Evolutionary conservation across 1,139 yeast genomes (phyloP), one percentile per base, ranked within the genome.

Genomic region (Insectozyma bohioensis): DNA sequence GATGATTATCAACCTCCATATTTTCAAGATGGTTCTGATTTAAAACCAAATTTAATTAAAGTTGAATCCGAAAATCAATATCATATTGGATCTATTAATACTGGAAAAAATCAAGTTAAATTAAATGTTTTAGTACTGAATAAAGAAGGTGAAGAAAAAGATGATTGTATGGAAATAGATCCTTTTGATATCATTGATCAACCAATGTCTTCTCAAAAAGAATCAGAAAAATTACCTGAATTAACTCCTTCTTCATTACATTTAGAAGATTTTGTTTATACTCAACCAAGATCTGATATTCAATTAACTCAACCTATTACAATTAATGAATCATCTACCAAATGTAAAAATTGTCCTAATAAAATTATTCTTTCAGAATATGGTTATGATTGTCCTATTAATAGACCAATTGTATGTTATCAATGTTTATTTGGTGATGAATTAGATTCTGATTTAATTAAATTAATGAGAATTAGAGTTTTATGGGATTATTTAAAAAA

Each of bases 1-100:
- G 32, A 37, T 1, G 52, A 58, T 21, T 75, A 69, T 41, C 78
- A 75, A 42, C 79, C 81, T 0, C 56, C 58, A 0, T 47, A 60
- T 13, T 76, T 75, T 43, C 57, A 50, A 34, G 78, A 75, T 30
- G 34, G 33, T 1, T 40, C 47, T 29, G 62, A 58, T 11, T 20
- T 34, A 24, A 31, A 36, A 19, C 41, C 40, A 47, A 45, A 37
- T 48, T 52, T 34, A 51, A 35, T 46, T n/a, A 31, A 30, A 11
- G 30, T 44, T 21, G 42, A 34, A 13, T 20, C 12, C 4, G 26
- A 25, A 12, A 11, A 16, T 16, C 8, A 23, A 23, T 26, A 27
- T 5, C 34, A 36, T 21, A 31, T 46, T 23, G 49, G 50, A 2
- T 7, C 17, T 2, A 24, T 46, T 5, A 20, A 41, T 16, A 42